Base-by-base conservation (phyloP, 306 rosid species). In the Rosa rugosa region DNA sequence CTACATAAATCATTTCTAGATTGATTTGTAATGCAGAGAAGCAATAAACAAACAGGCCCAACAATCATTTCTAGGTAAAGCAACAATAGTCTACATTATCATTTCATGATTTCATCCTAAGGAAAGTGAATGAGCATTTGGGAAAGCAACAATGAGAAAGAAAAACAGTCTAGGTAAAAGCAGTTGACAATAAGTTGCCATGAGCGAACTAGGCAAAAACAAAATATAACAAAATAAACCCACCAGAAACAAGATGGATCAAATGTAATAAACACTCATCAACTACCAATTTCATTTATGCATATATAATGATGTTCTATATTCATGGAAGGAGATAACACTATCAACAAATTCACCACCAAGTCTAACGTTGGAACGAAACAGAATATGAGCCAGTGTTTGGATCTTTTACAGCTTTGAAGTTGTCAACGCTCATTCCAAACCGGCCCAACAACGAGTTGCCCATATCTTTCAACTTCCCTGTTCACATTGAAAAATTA, bases 371-470 rank as follows among this genome's bases (percentile, higher is more conserved):
- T 72, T 92, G 93, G 88, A 92, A 92, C 57, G 89, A 85, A 63
- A 94, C 17, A 45, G 99, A 94, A 81, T 94, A 94, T 27, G 97
- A 94, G 75, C 99, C 95, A 25, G 95, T 87, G 83, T 89, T 91
- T 40, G 97, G 99, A 84, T 94, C 98, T 87, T 94, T 81, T 64
- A 92, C 94, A 25, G 98, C 82, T 77, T 94, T 90, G 79, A 94
- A 94, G 87, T 90, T 92, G 86, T 92, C 98, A 0, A 86, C 63
- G 44, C 93, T 94, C 97, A 94, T 92, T 38, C 97, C 97, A 40
- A 92, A 94, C 67, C 93, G 97, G 53, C 98, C 97, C 86, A 95
- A 79, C 73, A 95, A 47, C 72, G 95, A 91, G 80, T 94, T 92
- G 34, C 95, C 97, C 92, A 94, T 84, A 0, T 92, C 99, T 86